Conservation (phyloP, 1,284 basidiomycete species). For the Farysia itapuensis region DNA sequence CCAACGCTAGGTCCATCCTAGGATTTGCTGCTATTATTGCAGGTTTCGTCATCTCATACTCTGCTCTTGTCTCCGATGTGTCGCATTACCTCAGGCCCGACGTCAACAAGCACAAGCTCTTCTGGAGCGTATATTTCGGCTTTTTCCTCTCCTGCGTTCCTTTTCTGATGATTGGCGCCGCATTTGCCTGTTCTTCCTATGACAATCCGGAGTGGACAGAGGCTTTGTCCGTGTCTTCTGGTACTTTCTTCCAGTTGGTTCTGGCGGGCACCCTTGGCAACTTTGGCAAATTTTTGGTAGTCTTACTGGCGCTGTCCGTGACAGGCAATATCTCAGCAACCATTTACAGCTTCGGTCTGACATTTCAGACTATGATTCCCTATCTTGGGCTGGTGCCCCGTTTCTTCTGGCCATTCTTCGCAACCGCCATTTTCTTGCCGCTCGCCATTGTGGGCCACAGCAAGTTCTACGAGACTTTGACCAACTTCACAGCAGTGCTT, state of each 20-base stretch:
- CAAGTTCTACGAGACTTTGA: conserved; percentile 67
- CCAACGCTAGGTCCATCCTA: conserved; percentile 63
- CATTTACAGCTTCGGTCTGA: conserved; percentile 61
- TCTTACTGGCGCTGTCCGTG: conserved; percentile 73
- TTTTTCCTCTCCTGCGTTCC: conserved; percentile 67
- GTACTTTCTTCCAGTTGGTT: conserved; percentile 78
- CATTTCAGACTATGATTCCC: conserved; percentile 66
- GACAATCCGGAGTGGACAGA: conserved; percentile 64
- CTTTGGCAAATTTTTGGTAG: conserved; percentile 83
- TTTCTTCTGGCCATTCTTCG: conserved; percentile 80
- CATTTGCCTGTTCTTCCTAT: conserved; percentile 65
- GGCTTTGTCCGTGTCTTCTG: conserved; percentile 55
- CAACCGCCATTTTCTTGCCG: conserved; percentile 72
- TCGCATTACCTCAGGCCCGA: conserved; percentile 62
- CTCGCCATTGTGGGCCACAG: conserved; percentile 69
- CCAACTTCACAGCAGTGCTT: conserved; percentile 65
- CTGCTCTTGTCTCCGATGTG: conserved; percentile 60
- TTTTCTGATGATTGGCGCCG: conserved; percentile 66
- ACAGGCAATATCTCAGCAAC: conserved; percentile 80
- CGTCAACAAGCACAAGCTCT: conserved; percentile 64
- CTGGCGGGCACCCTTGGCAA: conserved; percentile 67
- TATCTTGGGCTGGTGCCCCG: conserved; percentile 76
- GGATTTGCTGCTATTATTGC: conserved; percentile 67
- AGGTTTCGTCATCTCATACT: conserved; percentile 65
- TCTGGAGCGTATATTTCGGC: conserved; percentile 67